Percentiles rank a stretch among this genome's conserved stretches.
Conservation (phyloP, 73 alveolate genomes). For the Stentor roeselii region DNA sequence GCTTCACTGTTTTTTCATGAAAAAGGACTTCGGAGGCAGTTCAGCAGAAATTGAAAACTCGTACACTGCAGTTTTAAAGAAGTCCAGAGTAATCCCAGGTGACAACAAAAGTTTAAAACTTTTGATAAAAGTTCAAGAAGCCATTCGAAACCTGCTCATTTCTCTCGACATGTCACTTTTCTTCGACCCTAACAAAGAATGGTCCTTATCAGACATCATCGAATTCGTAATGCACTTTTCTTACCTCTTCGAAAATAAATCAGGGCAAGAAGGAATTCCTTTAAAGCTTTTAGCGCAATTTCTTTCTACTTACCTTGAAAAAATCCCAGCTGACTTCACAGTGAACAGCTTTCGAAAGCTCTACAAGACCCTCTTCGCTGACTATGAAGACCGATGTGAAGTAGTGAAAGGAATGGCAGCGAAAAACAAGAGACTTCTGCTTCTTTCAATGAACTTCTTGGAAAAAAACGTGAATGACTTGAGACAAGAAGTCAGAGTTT, state of each 20-base stretch:
- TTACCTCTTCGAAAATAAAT: conserved; percentile 17
- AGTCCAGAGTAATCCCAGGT: conserved; percentile 5
- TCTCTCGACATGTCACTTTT: neutral
- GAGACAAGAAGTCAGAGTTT: conserved; percentile 19
- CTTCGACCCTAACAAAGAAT: conserved; percentile 17
- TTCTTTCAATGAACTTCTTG: neutral
- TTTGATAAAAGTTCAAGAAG: conserved; percentile 1
- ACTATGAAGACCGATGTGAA: neutral
- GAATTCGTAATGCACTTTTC: conserved; percentile 22
- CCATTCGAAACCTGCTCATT: neutral
- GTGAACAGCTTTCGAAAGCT: neutral
- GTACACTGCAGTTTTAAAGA: neutral
- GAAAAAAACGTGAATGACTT: conserved; percentile 3
- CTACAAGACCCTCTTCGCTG: neutral
- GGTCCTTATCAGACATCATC: conserved; percentile 5
- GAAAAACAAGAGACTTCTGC: neutral
- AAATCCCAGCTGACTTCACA: neutral
- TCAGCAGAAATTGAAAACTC: conserved; percentile 9
- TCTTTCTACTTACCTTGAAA: neutral
- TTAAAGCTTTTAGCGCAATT: conserved; percentile 25
- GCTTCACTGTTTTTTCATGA: conserved; percentile 3
- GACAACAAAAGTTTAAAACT: neutral
- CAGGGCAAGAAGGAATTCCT: conserved; percentile 15
- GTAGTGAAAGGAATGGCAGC: neutral
- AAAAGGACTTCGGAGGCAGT: neutral